phyloP scores from a whole-genome alignment of 1,284 basidiomycete genomes.

The Rhodotorula sp. region DNA sequence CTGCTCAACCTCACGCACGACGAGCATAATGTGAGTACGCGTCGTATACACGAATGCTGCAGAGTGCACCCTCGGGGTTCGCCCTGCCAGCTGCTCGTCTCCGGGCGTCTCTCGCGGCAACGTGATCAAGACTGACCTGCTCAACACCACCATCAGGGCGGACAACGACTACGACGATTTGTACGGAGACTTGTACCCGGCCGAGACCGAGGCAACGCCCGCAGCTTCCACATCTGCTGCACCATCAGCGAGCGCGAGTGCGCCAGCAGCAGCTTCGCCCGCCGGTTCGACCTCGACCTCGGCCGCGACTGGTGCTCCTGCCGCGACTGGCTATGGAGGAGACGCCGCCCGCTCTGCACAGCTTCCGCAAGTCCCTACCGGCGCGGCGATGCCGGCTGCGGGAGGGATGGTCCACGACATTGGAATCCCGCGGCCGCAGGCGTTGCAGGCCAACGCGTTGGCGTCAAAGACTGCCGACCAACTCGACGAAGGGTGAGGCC shows the following conservation, averaged over 20 bases:
- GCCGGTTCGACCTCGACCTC: constrained; percentile 43
- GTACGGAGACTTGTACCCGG: constrained; percentile 70
- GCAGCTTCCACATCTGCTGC: neutral
- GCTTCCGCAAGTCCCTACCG: constrained; percentile 21
- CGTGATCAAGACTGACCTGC: too few species aligned
- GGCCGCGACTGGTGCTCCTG: constrained; percentile 36
- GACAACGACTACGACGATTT: constrained; percentile 35
- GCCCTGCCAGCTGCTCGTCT: too few species aligned
- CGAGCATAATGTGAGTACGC: too few species aligned
- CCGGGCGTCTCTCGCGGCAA: neutral
- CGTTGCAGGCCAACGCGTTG: constrained; percentile 53
- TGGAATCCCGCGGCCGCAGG: constrained; percentile 19
- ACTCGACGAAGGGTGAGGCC: constrained; percentile 96
- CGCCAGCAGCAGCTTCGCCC: constrained; percentile 2
- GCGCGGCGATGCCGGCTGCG: neutral
- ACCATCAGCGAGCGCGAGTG: neutral
- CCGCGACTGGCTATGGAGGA: constrained; percentile 11
- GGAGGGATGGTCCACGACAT: constrained; percentile 3
- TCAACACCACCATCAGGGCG: neutral
- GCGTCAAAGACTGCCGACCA: constrained; percentile 68
- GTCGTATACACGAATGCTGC: too few species aligned
- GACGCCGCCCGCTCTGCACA: constrained; percentile 28
- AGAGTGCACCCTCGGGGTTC: too few species aligned
- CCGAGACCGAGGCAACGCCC: constrained; percentile 57
- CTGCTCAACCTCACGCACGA: neutral